A percentile compares a stretch with the other conserved stretches of the same genome.
phyloP scores from a whole-genome alignment of 257 asterid genomes.

The Solanum boliviense region DNA sequence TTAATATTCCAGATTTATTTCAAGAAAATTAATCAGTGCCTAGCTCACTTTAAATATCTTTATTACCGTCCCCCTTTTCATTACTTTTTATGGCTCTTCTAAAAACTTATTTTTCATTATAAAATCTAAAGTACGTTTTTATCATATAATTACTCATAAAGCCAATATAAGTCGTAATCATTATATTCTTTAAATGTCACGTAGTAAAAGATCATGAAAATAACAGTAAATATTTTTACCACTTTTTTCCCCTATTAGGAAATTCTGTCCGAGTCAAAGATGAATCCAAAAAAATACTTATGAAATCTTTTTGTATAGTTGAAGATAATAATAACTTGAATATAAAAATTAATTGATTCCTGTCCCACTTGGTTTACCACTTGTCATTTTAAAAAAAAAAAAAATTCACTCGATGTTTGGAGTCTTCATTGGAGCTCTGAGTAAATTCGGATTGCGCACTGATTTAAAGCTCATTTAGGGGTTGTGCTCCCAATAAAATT shows the following conservation, averaged over 20 bases:
- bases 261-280: background rate
- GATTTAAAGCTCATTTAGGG: fast-evolving
- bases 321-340: background rate
- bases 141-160: background rate
- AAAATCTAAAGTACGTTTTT: background rate
- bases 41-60: background rate
- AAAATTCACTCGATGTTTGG: too few species aligned
- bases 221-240: background rate
- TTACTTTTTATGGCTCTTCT: background rate
- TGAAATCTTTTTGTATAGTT: background rate
- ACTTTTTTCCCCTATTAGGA: background rate
- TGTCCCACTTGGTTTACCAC: background rate
- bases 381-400: background rate
- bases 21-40: background rate
- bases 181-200: background rate
- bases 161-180: background rate
- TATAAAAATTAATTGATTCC: background rate
- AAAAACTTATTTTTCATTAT: background rate
- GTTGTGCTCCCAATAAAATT: too few species aligned
- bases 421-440: too few species aligned
- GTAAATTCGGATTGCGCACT: too few species aligned
- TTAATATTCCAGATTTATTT: background rate
- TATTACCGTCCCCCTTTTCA: background rate
- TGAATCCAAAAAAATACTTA: background rate
- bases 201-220: background rate